Percentiles rank a stretch among this genome's conserved stretches.
Evolutionary conservation across 768 basidiomycete genomes (phyloP).

Genomic region (Russula olivacea): DNA sequence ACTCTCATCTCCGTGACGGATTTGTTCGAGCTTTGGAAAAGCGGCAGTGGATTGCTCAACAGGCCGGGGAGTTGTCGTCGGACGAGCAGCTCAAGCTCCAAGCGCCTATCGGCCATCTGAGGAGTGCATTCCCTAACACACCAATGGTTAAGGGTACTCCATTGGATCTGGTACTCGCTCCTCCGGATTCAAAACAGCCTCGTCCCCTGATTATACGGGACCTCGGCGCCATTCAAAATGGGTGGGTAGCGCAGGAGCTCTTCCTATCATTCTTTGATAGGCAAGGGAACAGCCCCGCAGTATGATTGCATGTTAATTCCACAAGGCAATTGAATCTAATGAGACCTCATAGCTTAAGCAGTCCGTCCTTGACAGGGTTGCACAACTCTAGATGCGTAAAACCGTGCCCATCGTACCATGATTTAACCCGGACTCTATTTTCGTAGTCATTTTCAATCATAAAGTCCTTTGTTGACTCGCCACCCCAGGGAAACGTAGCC

Average conservation of each 20-base stretch:
- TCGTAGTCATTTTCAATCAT: neutral
- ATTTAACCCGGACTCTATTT: neutral
- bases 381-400: slow-evolving; percentile 2
- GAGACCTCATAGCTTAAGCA: slow-evolving; percentile 41
- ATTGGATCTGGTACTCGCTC: slow-evolving; percentile 63
- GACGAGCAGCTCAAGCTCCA: slow-evolving; percentile 54
- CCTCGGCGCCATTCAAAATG: slow-evolving; percentile 62
- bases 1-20: slow-evolving; percentile 75
- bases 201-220: slow-evolving; percentile 63
- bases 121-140: slow-evolving; percentile 69
- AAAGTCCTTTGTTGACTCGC: neutral
- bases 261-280: slow-evolving; percentile 71
- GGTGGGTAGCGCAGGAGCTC: slow-evolving; percentile 72
- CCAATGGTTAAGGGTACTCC: slow-evolving; percentile 60
- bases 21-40: slow-evolving; percentile 69
- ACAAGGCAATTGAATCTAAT: neutral
- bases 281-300: slow-evolving; percentile 63
- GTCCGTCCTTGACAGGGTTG: slow-evolving; percentile 38
- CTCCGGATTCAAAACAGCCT: slow-evolving; percentile 41
- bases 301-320: slow-evolving; percentile 34
- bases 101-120: slow-evolving; percentile 63
- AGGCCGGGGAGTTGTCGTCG: slow-evolving; percentile 48
- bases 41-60: slow-evolving; percentile 48
- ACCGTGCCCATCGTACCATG: neutral
- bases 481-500: no score